phyloP scores from a whole-genome alignment of 768 basidiomycete species.

The Royoungia palumana region DNA sequence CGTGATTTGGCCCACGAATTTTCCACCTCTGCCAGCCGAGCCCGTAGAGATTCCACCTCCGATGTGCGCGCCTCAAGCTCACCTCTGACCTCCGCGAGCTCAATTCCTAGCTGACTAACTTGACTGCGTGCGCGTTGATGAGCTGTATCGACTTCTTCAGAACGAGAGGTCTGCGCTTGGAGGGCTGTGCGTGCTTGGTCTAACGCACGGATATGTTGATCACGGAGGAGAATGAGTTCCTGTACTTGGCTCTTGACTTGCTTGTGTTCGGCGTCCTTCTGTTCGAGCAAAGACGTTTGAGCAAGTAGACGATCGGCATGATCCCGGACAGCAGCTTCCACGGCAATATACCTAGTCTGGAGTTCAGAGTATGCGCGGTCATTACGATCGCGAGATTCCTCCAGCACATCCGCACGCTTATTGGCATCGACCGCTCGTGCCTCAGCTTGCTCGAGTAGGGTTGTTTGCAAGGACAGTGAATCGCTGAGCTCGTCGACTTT shows the following conservation, averaged over 20 bases:
- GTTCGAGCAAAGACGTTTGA: slow-evolving; percentile 71
- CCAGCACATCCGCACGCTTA: slow-evolving; percentile 71
- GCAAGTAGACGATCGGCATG: slow-evolving; percentile 70
- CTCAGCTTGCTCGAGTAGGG: slow-evolving; percentile 74
- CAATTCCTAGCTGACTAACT: slow-evolving; percentile 66
- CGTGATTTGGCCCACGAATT: slow-evolving; percentile 90
- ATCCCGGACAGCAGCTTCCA: slow-evolving; percentile 70
- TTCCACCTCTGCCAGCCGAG: slow-evolving; percentile 74
- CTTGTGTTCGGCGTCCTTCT: slow-evolving; percentile 74
- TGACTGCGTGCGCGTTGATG: slow-evolving; percentile 69
- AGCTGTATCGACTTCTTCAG: slow-evolving; percentile 74
- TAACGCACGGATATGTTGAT: slow-evolving; percentile 83
- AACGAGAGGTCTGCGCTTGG: slow-evolving; percentile 67
- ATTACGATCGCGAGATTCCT: slow-evolving; percentile 63
- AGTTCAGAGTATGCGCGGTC: slow-evolving; percentile 66
- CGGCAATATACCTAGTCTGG: slow-evolving; percentile 53
- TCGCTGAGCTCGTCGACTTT: slow-evolving; percentile 71
- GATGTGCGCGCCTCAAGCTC: slow-evolving; percentile 75
- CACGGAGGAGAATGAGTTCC: slow-evolving; percentile 64
- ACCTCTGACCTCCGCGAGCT: slow-evolving; percentile 72
- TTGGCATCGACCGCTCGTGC: slow-evolving; percentile 70
- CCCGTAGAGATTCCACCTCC: slow-evolving; percentile 69
- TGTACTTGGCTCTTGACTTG: slow-evolving; percentile 64
- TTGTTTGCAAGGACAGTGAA: slow-evolving; percentile 72
- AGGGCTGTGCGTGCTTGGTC: slow-evolving; percentile 83